Evolutionary conservation across 768 basidiomycete genomes (phyloP).

Genomic region (Tremella fuciformis): DNA sequence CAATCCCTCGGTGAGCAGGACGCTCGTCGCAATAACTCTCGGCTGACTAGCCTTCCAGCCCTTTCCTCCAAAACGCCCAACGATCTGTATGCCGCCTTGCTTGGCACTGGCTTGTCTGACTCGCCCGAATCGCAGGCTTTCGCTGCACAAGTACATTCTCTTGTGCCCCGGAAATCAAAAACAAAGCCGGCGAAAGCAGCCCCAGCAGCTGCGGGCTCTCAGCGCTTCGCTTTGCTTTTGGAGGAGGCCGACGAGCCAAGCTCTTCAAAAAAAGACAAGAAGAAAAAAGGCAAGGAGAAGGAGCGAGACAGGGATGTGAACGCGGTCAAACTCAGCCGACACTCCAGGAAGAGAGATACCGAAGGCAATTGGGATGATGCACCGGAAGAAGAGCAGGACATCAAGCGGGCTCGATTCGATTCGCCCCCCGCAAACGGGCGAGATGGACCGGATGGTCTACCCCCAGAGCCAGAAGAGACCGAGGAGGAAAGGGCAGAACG

Average conservation of each 20-base stretch:
- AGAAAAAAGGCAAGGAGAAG: constrained; percentile 56
- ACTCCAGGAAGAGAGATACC: constrained; percentile 69
- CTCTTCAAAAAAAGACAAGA: constrained; percentile 55
- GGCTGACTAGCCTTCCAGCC: constrained; percentile 55
- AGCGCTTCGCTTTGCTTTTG: constrained; percentile 74
- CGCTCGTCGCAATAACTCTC: too few species aligned
- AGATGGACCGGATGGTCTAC: constrained; percentile 33
- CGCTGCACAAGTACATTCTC: constrained; percentile 69
- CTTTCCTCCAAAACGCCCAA: constrained; percentile 78
- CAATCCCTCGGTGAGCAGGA: constrained; percentile 68
- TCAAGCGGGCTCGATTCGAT: constrained; percentile 40
- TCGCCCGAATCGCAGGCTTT: constrained; percentile 77
- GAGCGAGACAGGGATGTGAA: constrained; percentile 37
- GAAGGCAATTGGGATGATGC: constrained; percentile 88
- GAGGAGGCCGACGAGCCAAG: constrained; percentile 64
- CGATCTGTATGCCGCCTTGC: constrained; percentile 70
- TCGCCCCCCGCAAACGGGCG: constrained; percentile 17
- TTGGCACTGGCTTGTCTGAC: constrained; percentile 74
- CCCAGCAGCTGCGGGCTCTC: constrained; percentile 54
- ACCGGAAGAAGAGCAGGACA: constrained; percentile 59
- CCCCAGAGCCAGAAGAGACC: constrained; percentile 62
- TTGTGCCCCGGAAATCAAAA: constrained; percentile 74
- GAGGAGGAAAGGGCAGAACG: constrained; percentile 67
- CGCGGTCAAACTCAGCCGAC: constrained; percentile 31
- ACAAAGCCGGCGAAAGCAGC: constrained; percentile 58